phyloP scores from a whole-genome alignment of 305 asterid species.

The Fraxinus nigra region DNA sequence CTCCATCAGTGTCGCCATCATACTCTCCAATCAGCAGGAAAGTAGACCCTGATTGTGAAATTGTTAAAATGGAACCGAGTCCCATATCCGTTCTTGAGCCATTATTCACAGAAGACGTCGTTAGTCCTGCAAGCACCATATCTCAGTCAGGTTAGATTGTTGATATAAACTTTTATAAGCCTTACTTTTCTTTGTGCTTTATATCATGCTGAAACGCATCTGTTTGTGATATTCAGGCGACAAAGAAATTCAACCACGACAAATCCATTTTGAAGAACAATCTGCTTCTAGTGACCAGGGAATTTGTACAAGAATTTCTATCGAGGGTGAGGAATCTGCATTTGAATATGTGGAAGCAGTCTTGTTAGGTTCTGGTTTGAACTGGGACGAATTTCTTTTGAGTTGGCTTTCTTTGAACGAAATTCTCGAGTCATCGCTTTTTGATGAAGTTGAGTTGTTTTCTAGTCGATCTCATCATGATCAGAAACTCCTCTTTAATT shows the following conservation, averaged over 20 bases:
- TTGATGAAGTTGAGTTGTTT: conserved; percentile 86
- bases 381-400: conserved; percentile 80
- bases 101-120: conserved; percentile 63
- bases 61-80: conserved; percentile 71
- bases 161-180: background rate
- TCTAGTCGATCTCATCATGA: conserved; percentile 65
- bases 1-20: conserved; percentile 44
- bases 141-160: conserved; percentile 56
- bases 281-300: conserved; percentile 42
- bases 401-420: conserved; percentile 72
- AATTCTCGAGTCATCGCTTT: conserved; percentile 72
- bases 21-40: conserved; percentile 33
- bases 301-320: conserved; percentile 44
- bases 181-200: conserved; percentile 15
- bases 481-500: conserved; percentile 85
- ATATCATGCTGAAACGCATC: conserved; percentile 22
- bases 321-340: conserved; percentile 84
- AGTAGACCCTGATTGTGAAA: conserved; percentile 38
- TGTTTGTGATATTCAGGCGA: conserved; percentile 45
- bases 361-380: conserved; percentile 81
- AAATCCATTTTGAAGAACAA: conserved; percentile 67
- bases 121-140: conserved; percentile 72
- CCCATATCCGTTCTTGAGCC: conserved; percentile 93
- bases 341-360: conserved; percentile 98
- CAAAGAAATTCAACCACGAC: conserved; percentile 64